Base-by-base conservation (phyloP, 306 rosid genomes). In the Casuarina glauca region DNA sequence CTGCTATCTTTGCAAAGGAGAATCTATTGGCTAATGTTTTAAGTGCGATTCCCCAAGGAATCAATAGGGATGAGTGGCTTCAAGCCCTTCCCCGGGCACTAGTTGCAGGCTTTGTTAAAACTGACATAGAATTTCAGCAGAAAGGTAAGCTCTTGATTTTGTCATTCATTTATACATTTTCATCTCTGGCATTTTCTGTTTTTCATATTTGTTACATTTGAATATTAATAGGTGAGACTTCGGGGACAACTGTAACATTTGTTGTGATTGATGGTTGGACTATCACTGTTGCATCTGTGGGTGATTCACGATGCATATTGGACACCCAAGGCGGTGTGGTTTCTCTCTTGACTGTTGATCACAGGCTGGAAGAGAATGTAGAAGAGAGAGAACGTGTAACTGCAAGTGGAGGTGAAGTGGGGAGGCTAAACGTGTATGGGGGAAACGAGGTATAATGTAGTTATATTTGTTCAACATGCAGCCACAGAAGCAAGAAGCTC, bases 321-420 rank as follows among this genome's bases (percentile, higher is more conserved):
- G 97, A 95, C 85, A 88, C 96, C 55, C 97, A 92, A 72, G 97
- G 95, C 79, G 97, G 98, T 39, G 88, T 91, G 8, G 97, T 95
- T 81, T 92, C 97, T 82, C 93, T 92, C 76, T 80, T 95, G 90
- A 95, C 97, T 11, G 98, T 95, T 68, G 98, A 95, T 82, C 97
- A 95, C 81, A 88, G 98, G 81, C 88, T 92, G 79, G 98, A 95
- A 85, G 98, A 95, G 81, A 95, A 95, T 82, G 96, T 20, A 73
- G 97, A 95, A 81, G 98, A 95, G 90, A 90, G 98, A 82, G 93
- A 91, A 72, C 99, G 97, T 8, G 98, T 96, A 50, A 96, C 98
- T 79, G 99, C 99, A 19, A 96, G 99, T 73, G 99, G 99, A n/a
- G 99, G 99, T 45, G 99, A 96, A 89, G 99, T 96, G 63, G 99